Percentiles rank a stretch among this genome's conserved stretches.
phyloP scores from a whole-genome alignment of 2,329 filamentous ascomycete genomes.

The Aspergillus eucalypticola region DNA sequence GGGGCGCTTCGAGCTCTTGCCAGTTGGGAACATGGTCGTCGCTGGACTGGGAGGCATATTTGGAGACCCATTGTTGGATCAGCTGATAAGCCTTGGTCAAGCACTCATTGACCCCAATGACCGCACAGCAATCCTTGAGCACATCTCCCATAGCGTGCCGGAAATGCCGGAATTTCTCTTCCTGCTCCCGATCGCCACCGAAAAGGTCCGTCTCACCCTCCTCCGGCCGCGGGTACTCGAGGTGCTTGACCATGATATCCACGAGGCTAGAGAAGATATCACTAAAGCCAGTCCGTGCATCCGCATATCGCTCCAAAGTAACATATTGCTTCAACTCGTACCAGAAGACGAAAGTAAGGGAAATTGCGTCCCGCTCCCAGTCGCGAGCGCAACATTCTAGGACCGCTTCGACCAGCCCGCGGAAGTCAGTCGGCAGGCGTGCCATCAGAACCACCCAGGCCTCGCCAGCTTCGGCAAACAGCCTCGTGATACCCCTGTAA shows the following conservation, averaged over 20 bases:
- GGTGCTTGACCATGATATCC: slow-evolving; percentile 86
- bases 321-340: slow-evolving; percentile 97
- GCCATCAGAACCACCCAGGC: slow-evolving; percentile 93
- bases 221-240: slow-evolving; percentile 81
- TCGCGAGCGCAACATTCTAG: slow-evolving; percentile 90
- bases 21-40: slow-evolving; percentile 81
- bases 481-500: slow-evolving; percentile 83
- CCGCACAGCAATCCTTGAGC: slow-evolving; percentile 93
- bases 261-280: slow-evolving; percentile 87
- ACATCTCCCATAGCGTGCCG: slow-evolving; percentile 97
- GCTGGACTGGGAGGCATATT: slow-evolving; percentile 74
- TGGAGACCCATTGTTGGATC: slow-evolving; percentile 85
- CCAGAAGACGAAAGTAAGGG: slow-evolving; percentile 96
- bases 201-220: slow-evolving; percentile 81
- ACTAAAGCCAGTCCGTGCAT: slow-evolving; percentile 72
- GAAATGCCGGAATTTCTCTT: slow-evolving; percentile 97
- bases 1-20: slow-evolving; percentile 92
- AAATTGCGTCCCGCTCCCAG: slow-evolving; percentile 85
- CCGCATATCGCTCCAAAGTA: slow-evolving; percentile 83
- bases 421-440: slow-evolving; percentile 77
- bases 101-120: slow-evolving; percentile 90
- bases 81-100: slow-evolving; percentile 82
- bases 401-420: slow-evolving; percentile 81
- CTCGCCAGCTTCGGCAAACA: slow-evolving; percentile 91
- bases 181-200: slow-evolving; percentile 90